Evolutionary conservation across 1,284 basidiomycete species (phyloP).

Genomic region (Leucoagaricus sp.): DNA sequence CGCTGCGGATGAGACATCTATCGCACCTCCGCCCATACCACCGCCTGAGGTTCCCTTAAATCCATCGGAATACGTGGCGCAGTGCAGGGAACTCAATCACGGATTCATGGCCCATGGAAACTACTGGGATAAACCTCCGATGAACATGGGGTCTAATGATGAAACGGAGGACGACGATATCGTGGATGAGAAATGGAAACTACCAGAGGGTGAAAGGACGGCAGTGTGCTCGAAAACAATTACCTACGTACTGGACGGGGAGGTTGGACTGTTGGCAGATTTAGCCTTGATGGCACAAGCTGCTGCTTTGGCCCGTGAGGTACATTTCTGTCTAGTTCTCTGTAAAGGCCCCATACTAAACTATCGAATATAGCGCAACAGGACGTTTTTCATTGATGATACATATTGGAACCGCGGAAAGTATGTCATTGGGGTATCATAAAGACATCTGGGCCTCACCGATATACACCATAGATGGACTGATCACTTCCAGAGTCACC

Average conservation of each 20-base stretch:
- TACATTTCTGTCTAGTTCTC: conserved; percentile 27
- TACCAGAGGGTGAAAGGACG: conserved; percentile 28
- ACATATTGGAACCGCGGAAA: conserved; percentile 71
- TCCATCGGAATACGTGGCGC: conserved; percentile 51
- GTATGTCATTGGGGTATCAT: conserved; percentile 34
- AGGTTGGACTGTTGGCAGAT: conserved; percentile 63
- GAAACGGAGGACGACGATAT: not conserved
- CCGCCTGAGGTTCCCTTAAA: conserved; percentile 49
- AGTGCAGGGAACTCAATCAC: conserved; percentile 52
- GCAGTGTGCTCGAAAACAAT: conserved; percentile 57
- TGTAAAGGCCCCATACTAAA: conserved; percentile 1
- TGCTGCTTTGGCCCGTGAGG: conserved; percentile 65
- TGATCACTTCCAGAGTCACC: conserved; percentile 63
- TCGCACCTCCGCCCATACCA: conserved; percentile 48
- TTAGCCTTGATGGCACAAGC: conserved; percentile 65
- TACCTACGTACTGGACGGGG: conserved; percentile 70
- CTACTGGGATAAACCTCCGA: conserved; percentile 51
- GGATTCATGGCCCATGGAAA: conserved; percentile 51
- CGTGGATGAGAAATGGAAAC: conserved; percentile 31
- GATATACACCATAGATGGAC: conserved; percentile 49
- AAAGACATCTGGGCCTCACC: conserved; percentile 1
- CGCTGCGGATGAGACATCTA: conserved; percentile 15
- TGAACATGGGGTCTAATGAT: conserved; percentile 18
- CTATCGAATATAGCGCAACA: conserved; percentile 40
- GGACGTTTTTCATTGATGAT: conserved; percentile 57